phyloP scores from a whole-genome alignment of 768 basidiomycete genomes.

The Russula griseocarnosa region DNA sequence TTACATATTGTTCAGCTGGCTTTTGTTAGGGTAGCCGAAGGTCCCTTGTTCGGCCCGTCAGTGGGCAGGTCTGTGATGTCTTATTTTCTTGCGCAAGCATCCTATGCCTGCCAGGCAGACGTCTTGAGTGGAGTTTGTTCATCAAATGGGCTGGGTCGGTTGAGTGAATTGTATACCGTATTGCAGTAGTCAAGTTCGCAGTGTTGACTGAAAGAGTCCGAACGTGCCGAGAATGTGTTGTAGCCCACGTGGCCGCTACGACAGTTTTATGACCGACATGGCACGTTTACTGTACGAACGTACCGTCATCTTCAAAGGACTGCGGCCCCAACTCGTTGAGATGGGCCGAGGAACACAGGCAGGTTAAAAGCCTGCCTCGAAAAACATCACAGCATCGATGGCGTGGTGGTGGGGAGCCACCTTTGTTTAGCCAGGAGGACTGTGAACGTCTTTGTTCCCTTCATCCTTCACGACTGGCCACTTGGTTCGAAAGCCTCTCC shows the following conservation, averaged over 20 bases:
- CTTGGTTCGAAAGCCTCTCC: conserved; percentile 13
- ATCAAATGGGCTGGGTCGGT: neutral
- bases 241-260: conserved; percentile 10
- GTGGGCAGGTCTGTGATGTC: neutral
- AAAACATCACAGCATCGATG: conserved; percentile 18
- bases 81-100: neutral
- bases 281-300: conserved; percentile 2
- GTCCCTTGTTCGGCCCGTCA: neutral
- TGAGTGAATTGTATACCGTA: neutral
- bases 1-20: neutral
- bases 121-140: neutral
- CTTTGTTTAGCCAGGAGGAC: conserved; percentile 16
- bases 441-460: conserved; percentile 15
- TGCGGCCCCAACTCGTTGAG: neutral
- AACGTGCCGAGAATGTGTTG: conserved; percentile 8
- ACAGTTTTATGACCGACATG: conserved; percentile 4
- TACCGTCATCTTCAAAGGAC: conserved; percentile 13
- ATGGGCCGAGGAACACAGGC: neutral
- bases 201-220: conserved; percentile 7
- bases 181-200: neutral
- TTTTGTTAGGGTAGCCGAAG: neutral
- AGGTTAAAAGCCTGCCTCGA: conserved; percentile 7
- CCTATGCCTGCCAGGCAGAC: neutral
- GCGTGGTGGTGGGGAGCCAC: neutral
- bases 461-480: conserved; percentile 11